Base-by-base conservation (phyloP, 2,329 filamentous ascomycete species). In the Chrysoporthe puriensis region DNA sequence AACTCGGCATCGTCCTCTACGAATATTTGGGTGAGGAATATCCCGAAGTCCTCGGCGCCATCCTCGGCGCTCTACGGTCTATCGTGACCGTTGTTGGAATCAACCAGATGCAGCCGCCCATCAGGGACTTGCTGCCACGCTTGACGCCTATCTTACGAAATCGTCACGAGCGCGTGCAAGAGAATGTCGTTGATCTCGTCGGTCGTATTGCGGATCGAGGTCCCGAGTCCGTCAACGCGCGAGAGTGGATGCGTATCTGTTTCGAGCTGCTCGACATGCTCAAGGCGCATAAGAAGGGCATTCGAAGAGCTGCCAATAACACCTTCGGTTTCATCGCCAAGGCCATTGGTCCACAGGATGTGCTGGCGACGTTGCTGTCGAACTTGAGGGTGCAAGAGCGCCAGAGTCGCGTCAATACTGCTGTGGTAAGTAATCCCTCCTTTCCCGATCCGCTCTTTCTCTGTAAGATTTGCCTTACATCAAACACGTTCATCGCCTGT, bases 231-330 rank as follows among this genome's bases (percentile, higher is more conserved):
- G 96, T 99, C 77, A 97, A 97, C 76, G 94, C 96, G 16, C 89
- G 96, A 75, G 96, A 99, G 80, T 99, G 96, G 96, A 99, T 99
- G 96, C 90, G 96, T 77, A 99, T 99, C 78, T 99, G 96, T 82
- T 99, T 99, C 79, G 96, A 99, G 82, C 85, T 99, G 64, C 88
- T 99, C 42, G 96, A 99, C 81, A 99, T 99, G 96, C 88, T 99
- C 75, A 99, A 99, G 81, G 96, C 96, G 7, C 96, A 99, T 85
- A 99, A 99, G 83, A 99, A 99, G 86, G 96, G 96, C 72, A 99
- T 99, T 73, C 92, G 96, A 72, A 91, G 96, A 79, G 96, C 96
- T 32, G 96, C 96, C 74, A 99, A 99, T 87, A 99, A 99, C 84
- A 99, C 96, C 0, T 99, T 99, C 75, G 96, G 96, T 78, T 99